Percentiles rank a stretch among this genome's conserved stretches.
phyloP scores from a whole-genome alignment of 2,329 filamentous ascomycete genomes.

The Alternaria conjuncta region DNA sequence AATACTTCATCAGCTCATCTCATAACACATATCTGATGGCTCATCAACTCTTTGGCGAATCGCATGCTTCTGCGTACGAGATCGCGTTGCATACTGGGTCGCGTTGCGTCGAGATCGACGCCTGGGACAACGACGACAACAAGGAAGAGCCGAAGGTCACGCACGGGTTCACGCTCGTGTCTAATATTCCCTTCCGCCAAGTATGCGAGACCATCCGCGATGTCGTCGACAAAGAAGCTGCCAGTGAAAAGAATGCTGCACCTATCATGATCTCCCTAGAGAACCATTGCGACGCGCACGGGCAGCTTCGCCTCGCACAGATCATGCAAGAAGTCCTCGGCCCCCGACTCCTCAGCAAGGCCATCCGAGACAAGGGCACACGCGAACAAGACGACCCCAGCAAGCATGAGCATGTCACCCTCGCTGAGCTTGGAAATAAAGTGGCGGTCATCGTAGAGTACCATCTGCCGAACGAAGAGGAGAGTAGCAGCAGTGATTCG shows the following conservation, averaged over 20 bases:
- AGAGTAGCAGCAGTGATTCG: constrained; percentile 44
- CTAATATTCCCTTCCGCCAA: constrained; percentile 67
- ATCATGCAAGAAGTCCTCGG: constrained; percentile 72
- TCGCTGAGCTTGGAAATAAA: constrained; percentile 66
- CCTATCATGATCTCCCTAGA: constrained; percentile 71
- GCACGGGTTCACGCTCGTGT: constrained; percentile 72
- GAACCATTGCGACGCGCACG: constrained; percentile 67
- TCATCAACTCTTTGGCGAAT: constrained; percentile 71
- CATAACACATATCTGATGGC: constrained; percentile 77
- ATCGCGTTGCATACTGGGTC: constrained; percentile 67
- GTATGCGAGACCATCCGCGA: constrained; percentile 72
- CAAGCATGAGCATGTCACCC: constrained; percentile 59
- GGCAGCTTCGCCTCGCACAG: constrained; percentile 66
- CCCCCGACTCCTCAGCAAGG: constrained; percentile 64
- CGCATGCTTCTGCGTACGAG: constrained; percentile 68
- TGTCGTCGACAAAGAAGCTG: constrained; percentile 65
- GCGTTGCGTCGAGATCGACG: constrained; percentile 76
- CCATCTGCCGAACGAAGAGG: constrained; percentile 62
- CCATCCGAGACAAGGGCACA: constrained; percentile 63
- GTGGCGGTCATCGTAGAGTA: constrained; percentile 73
- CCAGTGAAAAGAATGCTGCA: constrained; percentile 55
- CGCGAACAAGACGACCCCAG: constrained; percentile 59
- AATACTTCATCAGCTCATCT: constrained; percentile 75
- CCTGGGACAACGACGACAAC: constrained; percentile 70
- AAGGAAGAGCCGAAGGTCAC: constrained; percentile 72